Evolutionary conservation across 2,329 filamentous ascomycete species (phyloP).

Genomic region (Penicillium sp.): DNA sequence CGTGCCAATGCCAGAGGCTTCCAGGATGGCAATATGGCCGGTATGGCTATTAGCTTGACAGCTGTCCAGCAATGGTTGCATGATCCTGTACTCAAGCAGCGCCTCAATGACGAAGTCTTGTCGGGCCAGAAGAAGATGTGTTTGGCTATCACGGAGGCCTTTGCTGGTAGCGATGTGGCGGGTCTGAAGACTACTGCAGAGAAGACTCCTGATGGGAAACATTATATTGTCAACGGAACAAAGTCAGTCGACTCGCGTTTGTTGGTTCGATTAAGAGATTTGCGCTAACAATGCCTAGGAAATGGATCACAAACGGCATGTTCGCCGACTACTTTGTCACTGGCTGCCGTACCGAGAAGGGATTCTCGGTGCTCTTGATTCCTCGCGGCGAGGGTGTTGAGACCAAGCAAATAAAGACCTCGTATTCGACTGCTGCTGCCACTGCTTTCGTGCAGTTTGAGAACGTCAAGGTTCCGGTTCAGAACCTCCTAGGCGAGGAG

Average conservation of each 20-base stretch:
- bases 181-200: constrained; percentile 73
- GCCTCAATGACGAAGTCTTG: constrained; percentile 69
- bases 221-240: constrained; percentile 58
- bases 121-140: constrained; percentile 84
- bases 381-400: constrained; percentile 67
- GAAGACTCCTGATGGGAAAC: constrained; percentile 71
- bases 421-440: constrained; percentile 73
- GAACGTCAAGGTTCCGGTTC: constrained; percentile 78
- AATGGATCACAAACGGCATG: constrained; percentile 81
- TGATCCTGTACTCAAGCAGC: constrained; percentile 63
- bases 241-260: constrained; percentile 24
- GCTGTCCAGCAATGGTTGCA: constrained; percentile 76
- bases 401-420: constrained; percentile 61
- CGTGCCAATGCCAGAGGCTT: constrained; percentile 73
- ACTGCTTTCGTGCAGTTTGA: constrained; percentile 80
- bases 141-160: constrained; percentile 83
- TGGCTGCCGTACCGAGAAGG: constrained; percentile 74
- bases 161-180: constrained; percentile 80
- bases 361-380: constrained; percentile 73
- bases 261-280: not conserved
- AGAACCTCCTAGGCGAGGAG: constrained; percentile 75
- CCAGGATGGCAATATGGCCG: constrained; percentile 81
- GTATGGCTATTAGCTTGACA: constrained; percentile 78
- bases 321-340: constrained; percentile 82
- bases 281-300: constrained; percentile 56